These are phyloP conservation scores for Arthrobotrys conoides DNA, from an alignment of 2,329 filamentous ascomycete genomes.

Conservation along the genomic window DNA sequence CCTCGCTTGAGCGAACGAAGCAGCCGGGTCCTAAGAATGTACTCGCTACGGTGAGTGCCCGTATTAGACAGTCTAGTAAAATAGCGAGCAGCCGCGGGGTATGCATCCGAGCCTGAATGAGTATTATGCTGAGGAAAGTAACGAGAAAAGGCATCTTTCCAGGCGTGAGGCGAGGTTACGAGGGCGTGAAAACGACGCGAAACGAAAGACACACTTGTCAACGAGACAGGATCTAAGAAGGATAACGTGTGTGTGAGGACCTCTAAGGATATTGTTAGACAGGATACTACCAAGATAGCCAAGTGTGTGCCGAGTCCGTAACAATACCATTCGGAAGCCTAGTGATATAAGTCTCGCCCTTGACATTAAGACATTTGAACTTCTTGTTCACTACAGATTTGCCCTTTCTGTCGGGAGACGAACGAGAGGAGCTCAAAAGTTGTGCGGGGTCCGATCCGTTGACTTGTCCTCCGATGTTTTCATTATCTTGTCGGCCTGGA, in stretches of 20 bases:
- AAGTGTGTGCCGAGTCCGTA: not conserved
- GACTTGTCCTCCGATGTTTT: slow-evolving; percentile 6
- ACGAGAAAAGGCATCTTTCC: slow-evolving; percentile 91
- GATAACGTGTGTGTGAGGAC: slow-evolving; percentile 92
- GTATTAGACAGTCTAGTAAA: slow-evolving; percentile 86
- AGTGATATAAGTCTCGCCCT: slow-evolving; percentile 51
- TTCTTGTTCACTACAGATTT: slow-evolving; percentile 43
- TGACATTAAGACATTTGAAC: slow-evolving; percentile 40
- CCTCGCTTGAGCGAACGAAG: slow-evolving; percentile 78
- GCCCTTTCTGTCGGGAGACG: slow-evolving; percentile 34
- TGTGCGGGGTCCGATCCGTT: slow-evolving; percentile 15
- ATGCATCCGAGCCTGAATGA: slow-evolving; percentile 45
- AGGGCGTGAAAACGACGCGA: slow-evolving; percentile 88
- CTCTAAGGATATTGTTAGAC: slow-evolving; percentile 72
- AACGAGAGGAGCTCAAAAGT: slow-evolving; percentile 43
- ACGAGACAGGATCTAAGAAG: slow-evolving; percentile 86
- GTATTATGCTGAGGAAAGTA: slow-evolving; percentile 76
- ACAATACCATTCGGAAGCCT: slow-evolving; percentile 51
- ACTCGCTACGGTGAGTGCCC: slow-evolving; percentile 97
- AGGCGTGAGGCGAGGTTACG: slow-evolving; percentile 91
- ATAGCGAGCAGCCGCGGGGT: slow-evolving; percentile 70
- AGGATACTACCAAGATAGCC: not conserved
- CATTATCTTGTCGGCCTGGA: not conserved
- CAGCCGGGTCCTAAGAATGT: slow-evolving; percentile 87
- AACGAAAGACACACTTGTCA: slow-evolving; percentile 85